Evolutionary conservation across 805 yeast species (phyloP).

Genomic region (Komagataella kurtzmanii): DNA sequence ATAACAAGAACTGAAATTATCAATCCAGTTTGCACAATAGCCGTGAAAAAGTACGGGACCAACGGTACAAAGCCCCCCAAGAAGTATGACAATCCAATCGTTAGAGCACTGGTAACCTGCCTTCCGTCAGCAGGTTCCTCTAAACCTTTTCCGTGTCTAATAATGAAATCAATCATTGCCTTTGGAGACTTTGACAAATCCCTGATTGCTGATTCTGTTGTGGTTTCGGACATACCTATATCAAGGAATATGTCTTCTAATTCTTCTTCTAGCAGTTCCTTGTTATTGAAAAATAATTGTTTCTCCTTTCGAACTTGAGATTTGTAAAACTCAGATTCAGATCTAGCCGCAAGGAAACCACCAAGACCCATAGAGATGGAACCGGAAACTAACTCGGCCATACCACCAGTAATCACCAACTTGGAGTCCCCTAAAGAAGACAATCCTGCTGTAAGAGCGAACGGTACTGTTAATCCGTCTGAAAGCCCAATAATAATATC

Average conservation of each 20-base stretch:
- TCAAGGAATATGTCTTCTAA: slow-evolving; percentile 72
- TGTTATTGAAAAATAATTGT: slow-evolving; percentile 48
- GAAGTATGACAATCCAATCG: slow-evolving; percentile 83
- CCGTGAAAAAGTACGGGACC: slow-evolving; percentile 78
- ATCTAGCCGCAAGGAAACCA: slow-evolving; percentile 88
- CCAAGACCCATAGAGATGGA: slow-evolving; percentile 98
- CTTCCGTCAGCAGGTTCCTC: slow-evolving; percentile 94
- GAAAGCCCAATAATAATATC: slow-evolving; percentile 88
- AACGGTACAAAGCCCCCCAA: slow-evolving; percentile 89
- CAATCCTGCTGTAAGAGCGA: slow-evolving; percentile 93
- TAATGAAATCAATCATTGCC: slow-evolving; percentile 72
- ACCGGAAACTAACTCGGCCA: slow-evolving; percentile 94
- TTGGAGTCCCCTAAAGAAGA: slow-evolving; percentile 82
- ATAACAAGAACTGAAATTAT: slow-evolving; percentile 63
- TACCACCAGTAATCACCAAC: slow-evolving; percentile 92
- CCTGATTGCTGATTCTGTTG: slow-evolving; percentile 57
- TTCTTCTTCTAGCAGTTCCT: slow-evolving; percentile 57
- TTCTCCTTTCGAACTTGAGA: slow-evolving; percentile 65
- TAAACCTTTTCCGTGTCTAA: slow-evolving; percentile 80
- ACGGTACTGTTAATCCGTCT: slow-evolving; percentile 97
- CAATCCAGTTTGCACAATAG: slow-evolving; percentile 66
- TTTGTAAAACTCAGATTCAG: slow-evolving; percentile 66
- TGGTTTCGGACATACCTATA: slow-evolving; percentile 58
- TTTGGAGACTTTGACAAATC: slow-evolving; percentile 74
- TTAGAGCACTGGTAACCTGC: slow-evolving; percentile 75